A percentile compares a stretch with the other conserved stretches of the same genome.
phyloP scores from a whole-genome alignment of 2,329 filamentous ascomycete species.

The Fusarium domesticum region DNA sequence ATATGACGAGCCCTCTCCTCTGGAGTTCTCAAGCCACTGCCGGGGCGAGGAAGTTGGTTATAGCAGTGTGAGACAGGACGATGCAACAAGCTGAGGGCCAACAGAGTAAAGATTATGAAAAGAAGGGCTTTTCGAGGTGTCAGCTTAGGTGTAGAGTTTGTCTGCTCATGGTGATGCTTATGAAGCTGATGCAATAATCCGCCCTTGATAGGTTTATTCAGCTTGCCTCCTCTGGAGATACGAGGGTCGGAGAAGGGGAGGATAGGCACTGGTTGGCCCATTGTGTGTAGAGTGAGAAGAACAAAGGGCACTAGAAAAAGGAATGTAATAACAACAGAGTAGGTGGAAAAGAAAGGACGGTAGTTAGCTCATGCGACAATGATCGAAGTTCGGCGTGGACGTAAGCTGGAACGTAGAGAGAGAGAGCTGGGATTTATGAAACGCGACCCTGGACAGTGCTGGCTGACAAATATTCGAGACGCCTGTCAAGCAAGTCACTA shows the following conservation, averaged over 20 bases:
- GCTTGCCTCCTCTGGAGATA: not conserved
- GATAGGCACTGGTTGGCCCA: constrained; percentile 24
- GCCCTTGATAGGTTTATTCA: constrained; percentile 16
- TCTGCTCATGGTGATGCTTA: constrained; percentile 16
- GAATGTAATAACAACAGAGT: not conserved
- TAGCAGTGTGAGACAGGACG: constrained; percentile 26
- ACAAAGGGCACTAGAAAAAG: not conserved
- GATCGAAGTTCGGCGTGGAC: too few species aligned
- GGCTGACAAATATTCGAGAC: too few species aligned
- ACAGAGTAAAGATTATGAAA: constrained; percentile 25
- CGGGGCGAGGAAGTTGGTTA: constrained; percentile 23
- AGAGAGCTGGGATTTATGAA: too few species aligned
- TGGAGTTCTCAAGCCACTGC: constrained; percentile 33
- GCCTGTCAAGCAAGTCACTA: too few species aligned
- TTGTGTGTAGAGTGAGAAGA: constrained; percentile 1
- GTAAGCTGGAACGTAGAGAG: too few species aligned
- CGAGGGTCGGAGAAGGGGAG: constrained; percentile 16
- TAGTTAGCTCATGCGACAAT: too few species aligned
- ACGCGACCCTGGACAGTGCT: too few species aligned
- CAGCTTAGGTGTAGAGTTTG: constrained; percentile 23
- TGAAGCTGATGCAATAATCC: constrained; percentile 21
- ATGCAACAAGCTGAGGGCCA: constrained; percentile 29
- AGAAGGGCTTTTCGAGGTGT: constrained; percentile 25
- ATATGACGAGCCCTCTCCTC: constrained; percentile 47
- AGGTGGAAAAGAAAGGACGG: too few species aligned